Base-by-base conservation (phyloP, 495 filamentous ascomycete species). In the Aspergillus heteromorphus region DNA sequence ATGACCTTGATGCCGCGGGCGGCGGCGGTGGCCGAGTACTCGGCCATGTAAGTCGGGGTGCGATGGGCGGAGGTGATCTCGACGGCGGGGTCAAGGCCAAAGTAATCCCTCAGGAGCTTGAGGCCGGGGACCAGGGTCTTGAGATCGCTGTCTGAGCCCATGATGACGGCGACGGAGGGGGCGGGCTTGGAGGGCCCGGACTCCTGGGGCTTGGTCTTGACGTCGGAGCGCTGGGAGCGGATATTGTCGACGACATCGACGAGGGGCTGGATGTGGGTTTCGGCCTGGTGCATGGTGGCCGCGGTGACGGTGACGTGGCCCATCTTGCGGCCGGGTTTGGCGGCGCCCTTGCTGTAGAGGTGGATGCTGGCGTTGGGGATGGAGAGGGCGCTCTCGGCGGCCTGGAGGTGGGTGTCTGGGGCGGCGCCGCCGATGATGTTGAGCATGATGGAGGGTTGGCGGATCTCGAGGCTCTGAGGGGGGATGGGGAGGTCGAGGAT, bases 121-220 rank as follows among this genome's bases (percentile, higher is more conserved):
- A 95, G 75, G 14, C 87, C 89, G 1, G 87, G 83, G 19, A 83
- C 80, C 14, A 97, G 81, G 11, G 87, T 83, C 31, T 85, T 84
- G 16, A 96, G 82, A 68, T 98, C 93, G 36, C 88, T 93, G 73
- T 96, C 91, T 5, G 93, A 97, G 55, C 93, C 93, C 89, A 96
- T 96, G 31, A 91, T 89, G 8, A 98, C 85, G 7, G 87, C 86
- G 7, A 97, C 85, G 5, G 90, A 72, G 1, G 87, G 87, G 29
- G 67, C 63, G 51, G 62, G 68, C 65, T 66, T 73, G 16, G 66
- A 64, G 48, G 60, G 56, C 41, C 64, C 65, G 23, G 70, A 65
- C 27, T 57, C 48, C 40, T 55, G 55, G 16, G 73, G 55, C 51
- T 74, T 70, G 51, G 72, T 73, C 57, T 75, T 75, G 63, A 74